Evolutionary conservation across 768 basidiomycete species (phyloP).

Genomic region (Pleurotus salmoneostramineus): DNA sequence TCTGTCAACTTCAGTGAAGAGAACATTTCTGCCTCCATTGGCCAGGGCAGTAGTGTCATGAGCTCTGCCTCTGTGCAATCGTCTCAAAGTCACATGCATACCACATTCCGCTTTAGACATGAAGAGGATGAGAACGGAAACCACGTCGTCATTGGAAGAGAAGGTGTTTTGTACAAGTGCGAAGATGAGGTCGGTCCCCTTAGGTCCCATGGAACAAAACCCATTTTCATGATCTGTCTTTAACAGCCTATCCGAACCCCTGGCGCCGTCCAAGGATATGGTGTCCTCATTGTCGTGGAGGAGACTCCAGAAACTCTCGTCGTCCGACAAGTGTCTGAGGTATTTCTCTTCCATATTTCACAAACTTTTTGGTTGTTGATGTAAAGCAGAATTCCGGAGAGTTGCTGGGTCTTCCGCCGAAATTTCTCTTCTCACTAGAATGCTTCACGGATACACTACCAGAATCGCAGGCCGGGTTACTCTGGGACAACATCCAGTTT

Average conservation of each 20-base stretch:
- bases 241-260: slow-evolving; percentile 74
- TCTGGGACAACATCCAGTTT: slow-evolving; percentile 75
- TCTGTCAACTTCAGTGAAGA: too few species aligned
- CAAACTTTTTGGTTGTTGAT: too few species aligned
- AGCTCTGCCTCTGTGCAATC: background rate
- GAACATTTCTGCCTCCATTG: too few species aligned
- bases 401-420: slow-evolving; percentile 69
- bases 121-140: slow-evolving; percentile 60
- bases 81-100: slow-evolving; percentile 17
- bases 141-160: slow-evolving; percentile 66
- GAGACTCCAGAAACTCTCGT: slow-evolving; percentile 50
- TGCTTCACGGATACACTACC: slow-evolving; percentile 73
- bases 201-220: background rate
- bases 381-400: slow-evolving; percentile 76
- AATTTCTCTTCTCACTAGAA: slow-evolving; percentile 63
- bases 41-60: background rate
- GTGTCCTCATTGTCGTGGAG: slow-evolving; percentile 72
- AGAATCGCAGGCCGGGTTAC: slow-evolving; percentile 55
- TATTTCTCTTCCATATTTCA: too few species aligned
- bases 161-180: slow-evolving; percentile 60
- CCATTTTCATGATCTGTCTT: background rate
- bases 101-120: slow-evolving; percentile 67
- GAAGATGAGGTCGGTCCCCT: slow-evolving; percentile 63
- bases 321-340: slow-evolving; percentile 81
- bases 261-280: slow-evolving; percentile 79